A percentile compares a stretch with the other conserved stretches of the same genome.
phyloP scores from a whole-genome alignment of 2,329 filamentous ascomycete genomes.

The Elsinoe batatas region DNA sequence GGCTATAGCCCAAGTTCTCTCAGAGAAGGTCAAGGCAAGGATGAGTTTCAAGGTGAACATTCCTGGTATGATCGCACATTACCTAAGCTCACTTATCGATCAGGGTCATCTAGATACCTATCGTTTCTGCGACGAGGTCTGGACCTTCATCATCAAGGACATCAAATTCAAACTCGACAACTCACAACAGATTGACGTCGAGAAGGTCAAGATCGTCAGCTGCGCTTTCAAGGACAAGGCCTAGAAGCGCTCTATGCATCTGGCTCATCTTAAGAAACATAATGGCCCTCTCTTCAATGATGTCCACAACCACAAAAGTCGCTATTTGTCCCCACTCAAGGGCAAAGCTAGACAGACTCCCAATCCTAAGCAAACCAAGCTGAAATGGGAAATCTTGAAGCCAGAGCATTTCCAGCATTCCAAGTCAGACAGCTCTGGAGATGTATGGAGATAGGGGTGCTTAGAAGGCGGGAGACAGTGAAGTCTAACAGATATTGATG shows the following conservation, averaged over 20 bases:
- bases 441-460: too few species aligned
- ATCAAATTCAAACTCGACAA: slow-evolving; percentile 98
- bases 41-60: slow-evolving; percentile 82
- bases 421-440: too few species aligned
- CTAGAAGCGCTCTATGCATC: not conserved
- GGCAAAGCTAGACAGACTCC: not conserved
- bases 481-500: too few species aligned
- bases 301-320: not conserved
- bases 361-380: too few species aligned
- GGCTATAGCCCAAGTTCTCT: slow-evolving; percentile 79
- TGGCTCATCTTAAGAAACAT: not conserved
- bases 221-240: slow-evolving; percentile 72
- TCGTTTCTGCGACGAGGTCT: slow-evolving; percentile 91
- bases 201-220: slow-evolving; percentile 97
- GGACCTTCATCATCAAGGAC: slow-evolving; percentile 98
- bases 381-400: too few species aligned
- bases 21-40: slow-evolving; percentile 83
- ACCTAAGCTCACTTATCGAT: not conserved
- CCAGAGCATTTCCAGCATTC: too few species aligned
- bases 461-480: too few species aligned
- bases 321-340: not conserved
- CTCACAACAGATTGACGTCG: slow-evolving; percentile 59
- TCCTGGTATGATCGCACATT: not conserved
- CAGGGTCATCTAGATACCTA: slow-evolving; percentile 96
- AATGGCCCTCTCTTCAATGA: not conserved